Evolutionary conservation across 768 basidiomycete genomes (phyloP).

Genomic region (Megacollybia marginata): DNA sequence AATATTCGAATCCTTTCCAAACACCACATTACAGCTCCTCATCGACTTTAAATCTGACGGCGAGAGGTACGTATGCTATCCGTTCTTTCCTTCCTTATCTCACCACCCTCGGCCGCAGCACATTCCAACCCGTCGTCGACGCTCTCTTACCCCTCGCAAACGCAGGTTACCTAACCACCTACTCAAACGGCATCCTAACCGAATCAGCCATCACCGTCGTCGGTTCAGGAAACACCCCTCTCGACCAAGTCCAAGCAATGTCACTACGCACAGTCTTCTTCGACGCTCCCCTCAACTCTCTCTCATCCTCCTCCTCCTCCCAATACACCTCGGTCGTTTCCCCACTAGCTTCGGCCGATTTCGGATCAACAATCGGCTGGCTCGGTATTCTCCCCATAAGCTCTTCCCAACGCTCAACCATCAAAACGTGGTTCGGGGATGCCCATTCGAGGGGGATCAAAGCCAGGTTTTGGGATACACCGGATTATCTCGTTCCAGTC

Average conservation of each 20-base stretch:
- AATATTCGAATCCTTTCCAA: constrained; percentile 39
- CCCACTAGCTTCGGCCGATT: constrained; percentile 46
- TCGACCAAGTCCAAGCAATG: constrained; percentile 35
- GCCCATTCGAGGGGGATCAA: constrained; percentile 37
- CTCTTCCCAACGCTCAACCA: constrained; percentile 27
- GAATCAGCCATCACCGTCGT: constrained; percentile 33
- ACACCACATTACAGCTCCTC: constrained; percentile 36
- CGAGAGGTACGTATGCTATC: constrained; percentile 17
- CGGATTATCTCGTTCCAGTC: constrained; percentile 38
- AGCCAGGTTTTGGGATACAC: constrained; percentile 49
- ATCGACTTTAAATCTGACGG: constrained; percentile 50
- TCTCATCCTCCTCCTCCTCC: constrained; percentile 18
- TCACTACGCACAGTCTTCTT: constrained; percentile 43
- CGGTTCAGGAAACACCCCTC: constrained; percentile 46
- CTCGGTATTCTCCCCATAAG: constrained; percentile 35
- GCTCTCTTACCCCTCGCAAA: constrained; percentile 39
- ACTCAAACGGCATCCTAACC: constrained; percentile 30
- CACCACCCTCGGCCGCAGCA: constrained; percentile 17
- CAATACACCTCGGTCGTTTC: constrained; percentile 34
- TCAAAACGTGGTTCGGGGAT: constrained; percentile 32
- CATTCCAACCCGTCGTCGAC: constrained; percentile 34
- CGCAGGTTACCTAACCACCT: constrained; percentile 38
- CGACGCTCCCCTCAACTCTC: constrained; percentile 40
- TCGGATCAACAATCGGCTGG: constrained; percentile 37
- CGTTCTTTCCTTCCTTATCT: not conserved